Percentiles rank a stretch among this genome's conserved stretches.
These are phyloP conservation scores for Tricholoma furcatifolium DNA, from an alignment of 768 basidiomycete species.

Conservation along the genomic window DNA sequence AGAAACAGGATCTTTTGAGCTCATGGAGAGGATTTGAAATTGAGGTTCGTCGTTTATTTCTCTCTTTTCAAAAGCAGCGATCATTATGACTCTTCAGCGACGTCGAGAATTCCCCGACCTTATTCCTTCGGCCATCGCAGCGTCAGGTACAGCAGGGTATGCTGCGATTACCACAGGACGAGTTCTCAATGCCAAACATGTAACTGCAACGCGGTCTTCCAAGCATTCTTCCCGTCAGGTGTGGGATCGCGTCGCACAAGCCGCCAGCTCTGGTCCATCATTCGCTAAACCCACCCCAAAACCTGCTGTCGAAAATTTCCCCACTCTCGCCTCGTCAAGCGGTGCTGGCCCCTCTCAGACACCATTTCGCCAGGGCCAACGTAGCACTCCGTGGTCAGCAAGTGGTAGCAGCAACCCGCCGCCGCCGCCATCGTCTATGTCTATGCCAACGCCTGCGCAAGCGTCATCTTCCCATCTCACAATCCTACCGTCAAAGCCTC, in stretches of 20 bases:
- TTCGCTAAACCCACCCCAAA: conserved; percentile 19
- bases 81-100: conserved; percentile 49
- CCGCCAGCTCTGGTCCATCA: conserved; percentile 53
- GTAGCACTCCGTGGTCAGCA: conserved; percentile 64
- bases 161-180: conserved; percentile 81
- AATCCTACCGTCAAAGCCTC: conserved; percentile 15
- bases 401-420: conserved; percentile 24
- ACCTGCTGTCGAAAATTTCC: conserved; percentile 32
- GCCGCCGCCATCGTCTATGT: conserved; percentile 19
- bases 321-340: conserved; percentile 24
- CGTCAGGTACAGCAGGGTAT: conserved; percentile 50
- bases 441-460: conserved; percentile 26
- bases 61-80: background rate
- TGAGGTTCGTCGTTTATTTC: conserved; percentile 51
- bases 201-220: conserved; percentile 58
- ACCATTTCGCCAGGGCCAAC: conserved; percentile 44
- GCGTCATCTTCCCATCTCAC: conserved; percentile 20
- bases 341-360: conserved; percentile 11
- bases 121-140: conserved; percentile 46
- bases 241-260: conserved; percentile 86
- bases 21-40: conserved; percentile 86
- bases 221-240: conserved; percentile 63
- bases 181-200: conserved; percentile 81
- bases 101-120: conserved; percentile 84
- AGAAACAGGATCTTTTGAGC: conserved; percentile 68